phyloP scores from a whole-genome alignment of 139 green algal species.

The Tetradesmus lagerheimii region DNA sequence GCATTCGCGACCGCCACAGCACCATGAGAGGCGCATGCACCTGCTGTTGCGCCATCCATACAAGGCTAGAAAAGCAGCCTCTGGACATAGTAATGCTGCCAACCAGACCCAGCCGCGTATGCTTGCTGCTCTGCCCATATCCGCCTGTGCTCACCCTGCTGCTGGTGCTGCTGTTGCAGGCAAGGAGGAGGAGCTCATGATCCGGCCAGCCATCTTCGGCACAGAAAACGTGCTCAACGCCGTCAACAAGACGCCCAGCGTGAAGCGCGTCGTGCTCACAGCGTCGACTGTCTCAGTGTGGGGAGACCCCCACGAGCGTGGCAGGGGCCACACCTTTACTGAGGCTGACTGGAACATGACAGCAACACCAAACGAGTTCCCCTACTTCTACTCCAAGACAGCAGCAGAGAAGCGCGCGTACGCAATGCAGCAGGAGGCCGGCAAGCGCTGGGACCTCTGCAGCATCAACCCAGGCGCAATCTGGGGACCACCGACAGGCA shows the following conservation, averaged over 20 bases:
- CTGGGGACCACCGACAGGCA: slow-evolving; percentile 53
- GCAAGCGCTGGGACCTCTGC: slow-evolving; percentile 53
- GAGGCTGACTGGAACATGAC: slow-evolving; percentile 64
- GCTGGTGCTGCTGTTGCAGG: background rate
- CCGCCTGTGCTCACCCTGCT: background rate
- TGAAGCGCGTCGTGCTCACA: slow-evolving; percentile 74
- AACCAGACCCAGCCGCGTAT: background rate
- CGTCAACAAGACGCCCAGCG: slow-evolving; percentile 55
- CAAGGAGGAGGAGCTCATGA: slow-evolving; percentile 51
- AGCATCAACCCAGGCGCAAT: slow-evolving; percentile 58
- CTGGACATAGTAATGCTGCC: no score
- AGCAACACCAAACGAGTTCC: slow-evolving; percentile 24
- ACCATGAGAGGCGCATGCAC: no score
- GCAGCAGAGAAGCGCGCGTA: slow-evolving; percentile 62
- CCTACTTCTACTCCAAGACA: slow-evolving; percentile 63
- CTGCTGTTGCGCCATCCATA: no score
- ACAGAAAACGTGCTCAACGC: slow-evolving; percentile 70
- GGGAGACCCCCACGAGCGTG: slow-evolving; percentile 46
- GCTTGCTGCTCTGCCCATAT: background rate
- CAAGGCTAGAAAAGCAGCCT: no score
- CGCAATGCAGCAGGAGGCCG: slow-evolving; percentile 41
- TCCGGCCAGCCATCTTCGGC: slow-evolving; percentile 65
- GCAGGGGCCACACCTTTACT: slow-evolving; percentile 56
- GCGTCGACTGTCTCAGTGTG: slow-evolving; percentile 62
- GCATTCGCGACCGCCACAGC: no score